Evolutionary conservation across 2,329 filamentous ascomycete species (phyloP), one percentile per base, ranked within the genome.

Genomic region (Phialophora expanda): DNA sequence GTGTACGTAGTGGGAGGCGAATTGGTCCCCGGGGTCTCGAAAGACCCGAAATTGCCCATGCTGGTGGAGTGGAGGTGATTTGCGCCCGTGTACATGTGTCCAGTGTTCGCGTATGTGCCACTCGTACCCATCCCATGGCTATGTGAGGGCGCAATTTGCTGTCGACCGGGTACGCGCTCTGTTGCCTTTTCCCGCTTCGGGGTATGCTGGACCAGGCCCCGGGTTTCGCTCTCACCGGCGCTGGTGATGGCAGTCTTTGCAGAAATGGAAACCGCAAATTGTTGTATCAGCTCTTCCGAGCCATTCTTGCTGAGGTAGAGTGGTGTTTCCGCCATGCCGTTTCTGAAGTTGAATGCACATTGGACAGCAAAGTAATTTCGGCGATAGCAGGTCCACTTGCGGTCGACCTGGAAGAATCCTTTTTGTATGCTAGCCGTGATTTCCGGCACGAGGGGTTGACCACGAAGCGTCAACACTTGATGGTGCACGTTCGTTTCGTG

Each of bases 111-210:
- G 46, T 64, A 71, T 28, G 67, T 26, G 24, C 68, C 68, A 28
- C 56, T 68, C 22, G 60, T 12, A 28, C 34, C 48, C 48, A 67
- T 46, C 1, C 38, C n/a, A 41, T 64, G 59, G 51, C 61, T 53
- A 14, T 59, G 61, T 12, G 64, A 62, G 30, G 68, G 68, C 20
- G 66, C 61, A 53, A 69, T 64, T 8, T 50, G 61, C 24, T 73
- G 71, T 12, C 68, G 60, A 41, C 88, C 86, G 4, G 93, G 92
- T 68, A 89, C 89, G 73, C 87, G 86, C 56, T 90, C 90, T 0
- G 92, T 92, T 0, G 92, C 92, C 75, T 94, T 94, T 82, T 97
- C 93, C 70, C 93, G 85, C 78, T 97, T 97, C 0, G 93, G 92
- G 0, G 93, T 96, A 76, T 97, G 92, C 76, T 96, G 92, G 3